phyloP scores from a whole-genome alignment of 495 filamentous ascomycete species.

The Neurospora discreta region DNA sequence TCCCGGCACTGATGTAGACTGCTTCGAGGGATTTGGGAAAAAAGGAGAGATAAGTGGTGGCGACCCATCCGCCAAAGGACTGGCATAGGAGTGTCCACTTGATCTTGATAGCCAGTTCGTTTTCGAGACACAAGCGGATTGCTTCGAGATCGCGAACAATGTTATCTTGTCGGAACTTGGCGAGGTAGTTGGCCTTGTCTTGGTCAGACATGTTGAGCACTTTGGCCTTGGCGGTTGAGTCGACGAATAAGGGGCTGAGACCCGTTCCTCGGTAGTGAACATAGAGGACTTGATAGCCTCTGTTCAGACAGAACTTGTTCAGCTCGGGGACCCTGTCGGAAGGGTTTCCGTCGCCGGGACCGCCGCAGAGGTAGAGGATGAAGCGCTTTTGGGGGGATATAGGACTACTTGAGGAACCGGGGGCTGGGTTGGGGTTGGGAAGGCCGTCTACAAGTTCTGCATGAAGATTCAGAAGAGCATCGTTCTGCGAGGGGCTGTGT shows the following conservation, averaged over 20 bases:
- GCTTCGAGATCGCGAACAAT: constrained; percentile 84
- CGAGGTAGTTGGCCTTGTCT: constrained; percentile 60
- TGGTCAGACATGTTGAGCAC: constrained; percentile 12
- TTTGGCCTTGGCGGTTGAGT: constrained; percentile 34
- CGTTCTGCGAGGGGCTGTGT: background rate
- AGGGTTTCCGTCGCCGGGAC: constrained; percentile 61
- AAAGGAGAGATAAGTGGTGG: constrained; percentile 66
- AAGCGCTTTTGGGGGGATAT: background rate
- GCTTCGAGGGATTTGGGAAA: constrained; percentile 60
- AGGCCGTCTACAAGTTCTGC: constrained; percentile 9
- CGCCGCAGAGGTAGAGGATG: constrained; percentile 51
- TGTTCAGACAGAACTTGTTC: constrained; percentile 51
- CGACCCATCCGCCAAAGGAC: constrained; percentile 82
- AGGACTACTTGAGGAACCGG: background rate
- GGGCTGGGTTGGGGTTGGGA: background rate
- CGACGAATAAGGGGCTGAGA: constrained; percentile 59
- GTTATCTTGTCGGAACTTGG: constrained; percentile 73
- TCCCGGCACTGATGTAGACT: constrained; percentile 69
- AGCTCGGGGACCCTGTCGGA: constrained; percentile 48
- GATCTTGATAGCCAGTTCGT: constrained; percentile 12
- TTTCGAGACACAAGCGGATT: constrained; percentile 49
- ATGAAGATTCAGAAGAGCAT: constrained; percentile 5
- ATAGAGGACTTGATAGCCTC: constrained; percentile 70
- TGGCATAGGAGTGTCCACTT: constrained; percentile 76
- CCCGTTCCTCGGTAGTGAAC: constrained; percentile 83